Evolutionary conservation across 345 rosid species (phyloP).

Genomic region (Balakata baccata): DNA sequence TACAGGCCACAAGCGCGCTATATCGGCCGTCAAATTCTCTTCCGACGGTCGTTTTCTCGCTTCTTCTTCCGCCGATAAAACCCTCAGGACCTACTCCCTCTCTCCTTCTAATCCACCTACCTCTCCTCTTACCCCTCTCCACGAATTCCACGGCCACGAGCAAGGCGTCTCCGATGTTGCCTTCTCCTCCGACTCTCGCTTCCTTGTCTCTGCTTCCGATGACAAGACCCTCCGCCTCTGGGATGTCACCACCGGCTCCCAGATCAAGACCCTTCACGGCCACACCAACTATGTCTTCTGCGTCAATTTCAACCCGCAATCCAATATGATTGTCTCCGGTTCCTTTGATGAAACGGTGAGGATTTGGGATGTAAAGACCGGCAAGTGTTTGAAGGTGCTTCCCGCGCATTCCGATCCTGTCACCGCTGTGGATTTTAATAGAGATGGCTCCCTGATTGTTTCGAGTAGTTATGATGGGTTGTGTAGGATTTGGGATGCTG

Average conservation of each 20-base stretch:
- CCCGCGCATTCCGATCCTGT: slow-evolving; percentile 96
- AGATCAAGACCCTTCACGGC: slow-evolving; percentile 60
- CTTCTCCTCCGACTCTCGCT: slow-evolving; percentile 81
- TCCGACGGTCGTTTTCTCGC: slow-evolving; percentile 81
- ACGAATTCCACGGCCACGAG: slow-evolving; percentile 64
- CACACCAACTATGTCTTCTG: slow-evolving; percentile 87
- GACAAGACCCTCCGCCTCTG: slow-evolving; percentile 88
- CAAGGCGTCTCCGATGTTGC: slow-evolving; percentile 83
- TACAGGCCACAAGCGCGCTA: slow-evolving; percentile 55
- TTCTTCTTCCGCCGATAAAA: slow-evolving; percentile 83
- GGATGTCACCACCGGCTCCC: slow-evolving; percentile 74
- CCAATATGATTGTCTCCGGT: slow-evolving; percentile 89
- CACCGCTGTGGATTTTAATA: slow-evolving; percentile 80
- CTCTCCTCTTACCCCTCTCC: slow-evolving; percentile 41
- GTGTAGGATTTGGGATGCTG: slow-evolving; percentile 87
- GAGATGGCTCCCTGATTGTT: slow-evolving; percentile 76
- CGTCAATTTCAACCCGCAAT: slow-evolving; percentile 77
- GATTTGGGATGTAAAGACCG: slow-evolving; percentile 83
- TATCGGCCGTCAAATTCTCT: slow-evolving; percentile 88
- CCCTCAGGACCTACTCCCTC: slow-evolving; percentile 62
- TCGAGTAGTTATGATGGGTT: slow-evolving; percentile 92
- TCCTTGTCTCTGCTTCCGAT: slow-evolving; percentile 89
- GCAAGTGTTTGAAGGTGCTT: slow-evolving; percentile 82
- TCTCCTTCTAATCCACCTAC: slow-evolving; percentile 35
- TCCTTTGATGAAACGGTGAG: slow-evolving; percentile 91